Evolutionary conservation across 1,284 basidiomycete genomes (phyloP), one percentile per base, ranked within the genome.

Genomic region (Lentinus polychrous): DNA sequence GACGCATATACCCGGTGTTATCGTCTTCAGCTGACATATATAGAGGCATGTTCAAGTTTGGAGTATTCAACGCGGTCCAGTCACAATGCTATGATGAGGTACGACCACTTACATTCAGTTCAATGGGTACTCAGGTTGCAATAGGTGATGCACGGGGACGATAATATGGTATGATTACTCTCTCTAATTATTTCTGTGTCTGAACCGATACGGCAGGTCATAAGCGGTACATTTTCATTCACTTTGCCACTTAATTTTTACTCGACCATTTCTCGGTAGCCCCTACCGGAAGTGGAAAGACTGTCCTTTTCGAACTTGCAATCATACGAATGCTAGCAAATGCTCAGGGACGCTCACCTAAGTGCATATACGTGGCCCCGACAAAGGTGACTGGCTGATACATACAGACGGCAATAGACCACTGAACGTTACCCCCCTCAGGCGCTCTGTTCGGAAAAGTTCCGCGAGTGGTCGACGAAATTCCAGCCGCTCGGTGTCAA

Each of bases 341-440:
- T 44, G 66, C 71, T 7, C 60, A 65, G 44, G 63, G 66, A 18
- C 60, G 63, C 18, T 55, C 63, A 8, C 59, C 69, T 6, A 88
- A 88, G 66, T 91, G 89, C 49, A 83, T 99, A 18, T 99, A 99
- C 60, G 83, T 99, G 61, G 92, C 94, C 0, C 94, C 94, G 0
- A 96, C 93, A 1, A 95, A 96, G 75, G 91, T 86, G 53, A 43
- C 1, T 20, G 2, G n/a, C 17, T 35, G 43, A 34, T 47, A 31
- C 31, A 39, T 15, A 39, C 33, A 37, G 17, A 40, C 7, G 39
- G 10, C 10, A 40, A 32, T 10, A 12, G 36, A 36, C 15, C 20
- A 31, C 34, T 38, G 42, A 18, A 31, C 35, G 3, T 14, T 31
- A 10, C 34, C 8, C 36, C 42, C 34, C 12, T 44, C n/a, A 94